Conservation (phyloP, 768 basidiomycete species). For the Pleurotus pulmonarius region DNA sequence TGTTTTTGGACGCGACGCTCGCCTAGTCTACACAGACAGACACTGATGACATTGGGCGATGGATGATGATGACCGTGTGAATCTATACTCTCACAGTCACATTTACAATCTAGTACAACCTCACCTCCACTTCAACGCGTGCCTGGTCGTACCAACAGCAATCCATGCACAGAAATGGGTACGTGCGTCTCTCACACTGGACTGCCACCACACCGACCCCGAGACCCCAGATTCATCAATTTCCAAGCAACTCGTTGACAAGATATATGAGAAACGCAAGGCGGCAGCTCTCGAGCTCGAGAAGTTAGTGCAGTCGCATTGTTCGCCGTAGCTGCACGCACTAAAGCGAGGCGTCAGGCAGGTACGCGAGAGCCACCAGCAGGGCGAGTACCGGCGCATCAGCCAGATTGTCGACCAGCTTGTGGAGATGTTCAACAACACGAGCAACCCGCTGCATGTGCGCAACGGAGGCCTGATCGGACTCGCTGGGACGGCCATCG, state of each 20-base stretch:
- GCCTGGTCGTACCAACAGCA: too few species aligned
- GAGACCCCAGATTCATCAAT: slow-evolving; percentile 58
- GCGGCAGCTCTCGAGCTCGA: slow-evolving; percentile 93
- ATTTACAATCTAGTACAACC: not conserved
- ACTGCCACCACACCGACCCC: not conserved
- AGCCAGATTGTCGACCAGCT: slow-evolving; percentile 89
- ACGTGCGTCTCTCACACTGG: too few species aligned
- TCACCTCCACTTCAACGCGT: too few species aligned
- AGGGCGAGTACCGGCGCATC: slow-evolving; percentile 79
- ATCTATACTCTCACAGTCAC: not conserved
- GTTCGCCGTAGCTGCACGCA: not conserved
- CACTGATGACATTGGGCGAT: too few species aligned
- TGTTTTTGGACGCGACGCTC: too few species aligned
- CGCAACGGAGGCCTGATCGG: slow-evolving; percentile 96
- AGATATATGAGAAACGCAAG: slow-evolving; percentile 96
- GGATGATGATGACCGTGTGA: not conserved
- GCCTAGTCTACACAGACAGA: too few species aligned
- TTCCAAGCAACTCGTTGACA: slow-evolving; percentile 81
- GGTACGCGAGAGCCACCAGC: slow-evolving; percentile 81
- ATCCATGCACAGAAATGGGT: too few species aligned
- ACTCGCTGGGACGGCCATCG: slow-evolving; percentile 95
- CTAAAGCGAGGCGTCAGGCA: slow-evolving; percentile 40
- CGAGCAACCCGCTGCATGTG: slow-evolving; percentile 79
- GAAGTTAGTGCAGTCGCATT: slow-evolving; percentile 51
- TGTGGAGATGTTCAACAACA: slow-evolving; percentile 88